Base-by-base conservation (phyloP, 2,329 filamentous ascomycete species). In the Madurella fahalii region DNA sequence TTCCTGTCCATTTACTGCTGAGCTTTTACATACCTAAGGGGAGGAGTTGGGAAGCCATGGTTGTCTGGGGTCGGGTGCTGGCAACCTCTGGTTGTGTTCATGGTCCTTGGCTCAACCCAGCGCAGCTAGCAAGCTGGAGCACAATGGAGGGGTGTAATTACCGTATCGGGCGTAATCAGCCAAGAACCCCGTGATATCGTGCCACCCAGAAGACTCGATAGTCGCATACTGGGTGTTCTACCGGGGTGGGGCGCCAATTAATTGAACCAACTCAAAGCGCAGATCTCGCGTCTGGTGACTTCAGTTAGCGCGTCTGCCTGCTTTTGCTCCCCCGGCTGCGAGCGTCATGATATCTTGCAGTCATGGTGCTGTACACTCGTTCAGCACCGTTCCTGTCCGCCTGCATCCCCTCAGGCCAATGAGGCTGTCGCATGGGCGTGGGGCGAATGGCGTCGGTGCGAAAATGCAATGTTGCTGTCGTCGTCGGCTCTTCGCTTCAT, bases 41-140 rank as follows among this genome's bases (percentile, higher is more conserved):
- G 52, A 90, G 79, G 53, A 90, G 80, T 72, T 89, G 86, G 54
- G 87, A 87, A 43, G 87, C 81, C 86, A 90, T 89, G 11, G 42
- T 61, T 37, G 50, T 51, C 11, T 52, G 34, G 34, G 34, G 34
- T 47, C 31, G 17, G 37, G n/a, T 50, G 30, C 15, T 53, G 16
- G 37, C 25, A 15, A 46, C 40, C 17, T 20, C 45, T 39, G 16
- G 9, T 50, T 44, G 43, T 53, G 41, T 34, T 50, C 30, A 53
- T 15, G 20, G 40, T 17, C 25, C 17, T 40, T 20, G 9, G n/a
- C 12, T 31, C 30, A n/a, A 40, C 2, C 15, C 31, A 34, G 7
- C 7, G 31, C 31, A 7, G 7, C 2, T 5, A 2, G 46, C 9
- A 15, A 15, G 32, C 20, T n/a, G 7, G 25, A 32, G 30, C 40